Conservation (phyloP, 2,329 filamentous ascomycete genomes). For the Sporothrix dimorphospora region DNA sequence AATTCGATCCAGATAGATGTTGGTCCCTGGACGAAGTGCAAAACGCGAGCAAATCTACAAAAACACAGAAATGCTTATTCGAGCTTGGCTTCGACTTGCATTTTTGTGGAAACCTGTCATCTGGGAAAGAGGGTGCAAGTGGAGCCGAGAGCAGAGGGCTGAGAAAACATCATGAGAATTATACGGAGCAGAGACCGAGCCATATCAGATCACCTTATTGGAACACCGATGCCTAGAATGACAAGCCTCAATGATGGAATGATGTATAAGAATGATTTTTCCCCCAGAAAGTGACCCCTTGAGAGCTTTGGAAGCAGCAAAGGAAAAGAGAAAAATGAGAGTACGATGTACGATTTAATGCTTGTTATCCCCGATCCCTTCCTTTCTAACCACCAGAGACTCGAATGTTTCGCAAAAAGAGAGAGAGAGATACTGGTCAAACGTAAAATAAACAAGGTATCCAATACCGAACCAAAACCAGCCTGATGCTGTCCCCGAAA, state of each 20-base stretch:
- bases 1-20: not conserved
- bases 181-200: not conserved
- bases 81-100: not conserved
- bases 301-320: not conserved
- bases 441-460: conserved; percentile 17
- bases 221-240: not conserved
- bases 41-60: not conserved
- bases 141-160: not conserved
- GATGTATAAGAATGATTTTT: not conserved
- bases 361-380: not conserved
- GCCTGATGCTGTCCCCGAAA: conserved; percentile 14
- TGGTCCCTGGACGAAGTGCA: not conserved
- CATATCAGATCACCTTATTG: not conserved
- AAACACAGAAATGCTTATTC: not conserved
- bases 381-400: not conserved
- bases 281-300: not conserved
- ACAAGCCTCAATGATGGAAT: not conserved
- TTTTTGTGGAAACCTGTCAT: not conserved
- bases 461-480: conserved; percentile 10
- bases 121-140: not conserved
- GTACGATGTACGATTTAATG: not conserved
- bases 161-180: not conserved
- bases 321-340: not conserved
- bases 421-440: not conserved
- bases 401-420: not conserved